These are phyloP conservation scores for Globisporangium okanoganense DNA, from an alignment of 352 stramenopile species.

Conservation along the genomic window DNA sequence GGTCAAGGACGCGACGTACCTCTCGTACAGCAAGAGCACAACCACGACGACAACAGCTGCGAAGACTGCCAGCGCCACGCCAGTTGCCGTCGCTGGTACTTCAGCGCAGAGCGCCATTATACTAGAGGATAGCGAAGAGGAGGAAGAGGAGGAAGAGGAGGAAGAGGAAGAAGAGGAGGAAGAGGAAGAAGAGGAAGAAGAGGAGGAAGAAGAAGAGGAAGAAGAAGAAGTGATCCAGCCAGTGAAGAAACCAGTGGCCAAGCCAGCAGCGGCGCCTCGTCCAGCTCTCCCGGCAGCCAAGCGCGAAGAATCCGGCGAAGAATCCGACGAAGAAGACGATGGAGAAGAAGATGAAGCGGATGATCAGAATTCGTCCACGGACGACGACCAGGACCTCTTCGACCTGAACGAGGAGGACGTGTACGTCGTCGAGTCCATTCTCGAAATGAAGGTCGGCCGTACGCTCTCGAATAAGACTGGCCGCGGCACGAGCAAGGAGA, in stretches of 20 bases:
- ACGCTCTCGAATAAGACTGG: slow-evolving; percentile 24
- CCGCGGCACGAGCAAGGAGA: slow-evolving; percentile 44
- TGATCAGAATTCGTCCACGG: slow-evolving; percentile 47
- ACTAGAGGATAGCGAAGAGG: slow-evolving; percentile 47
- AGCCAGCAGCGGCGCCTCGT: slow-evolving; percentile 2
- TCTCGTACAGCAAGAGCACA: slow-evolving; percentile 24
- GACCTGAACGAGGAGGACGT: slow-evolving; percentile 74
- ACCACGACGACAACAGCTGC: background rate
- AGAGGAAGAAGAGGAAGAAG: slow-evolving; percentile 25
- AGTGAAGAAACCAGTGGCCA: slow-evolving; percentile 16
- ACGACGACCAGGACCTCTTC: slow-evolving; percentile 62
- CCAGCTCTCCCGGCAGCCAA: background rate
- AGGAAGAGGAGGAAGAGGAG: slow-evolving; percentile 15
- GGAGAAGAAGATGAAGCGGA: slow-evolving; percentile 16
- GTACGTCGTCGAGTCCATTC: slow-evolving; percentile 66
- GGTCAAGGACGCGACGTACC: slow-evolving; percentile 18
- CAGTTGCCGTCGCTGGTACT: slow-evolving; percentile 14
- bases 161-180: slow-evolving; percentile 20
- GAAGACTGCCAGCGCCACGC: background rate
- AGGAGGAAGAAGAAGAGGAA: slow-evolving; percentile 27
- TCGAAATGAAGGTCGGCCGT: slow-evolving; percentile 61
- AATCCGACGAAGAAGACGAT: slow-evolving; percentile 12
- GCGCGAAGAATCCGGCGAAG: slow-evolving; percentile 5
- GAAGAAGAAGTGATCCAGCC: slow-evolving; percentile 20
- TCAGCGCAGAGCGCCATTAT: slow-evolving; percentile 48